These are phyloP conservation scores for Plasmodiophora brassicae DNA, from an alignment of 208 protist species.

Conservation along the genomic window DNA sequence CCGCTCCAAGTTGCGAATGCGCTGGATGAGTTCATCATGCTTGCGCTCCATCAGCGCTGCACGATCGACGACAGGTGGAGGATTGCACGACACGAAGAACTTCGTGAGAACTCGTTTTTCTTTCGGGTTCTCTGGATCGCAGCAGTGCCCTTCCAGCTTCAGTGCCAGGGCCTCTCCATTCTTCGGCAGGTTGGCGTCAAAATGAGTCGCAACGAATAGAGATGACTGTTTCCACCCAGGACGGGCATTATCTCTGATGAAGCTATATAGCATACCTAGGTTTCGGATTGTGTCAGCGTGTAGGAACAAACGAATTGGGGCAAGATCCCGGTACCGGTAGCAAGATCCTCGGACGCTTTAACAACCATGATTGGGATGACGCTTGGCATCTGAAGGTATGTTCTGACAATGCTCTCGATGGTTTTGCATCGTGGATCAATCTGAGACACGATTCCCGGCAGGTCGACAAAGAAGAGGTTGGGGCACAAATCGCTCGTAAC, in stretches of 20 bases:
- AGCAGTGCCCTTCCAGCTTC: neutral
- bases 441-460: neutral
- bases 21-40: neutral
- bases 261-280: neutral
- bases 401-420: neutral
- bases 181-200: neutral
- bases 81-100: neutral
- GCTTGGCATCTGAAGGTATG: neutral
- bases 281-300: neutral
- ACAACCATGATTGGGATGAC: neutral
- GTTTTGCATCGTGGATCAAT: neutral
- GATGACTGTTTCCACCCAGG: neutral
- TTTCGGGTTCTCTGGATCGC: neutral
- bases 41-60: neutral
- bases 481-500: neutral
- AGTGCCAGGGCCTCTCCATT: neutral
- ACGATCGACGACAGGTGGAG: neutral
- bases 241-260: neutral
- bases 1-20: neutral
- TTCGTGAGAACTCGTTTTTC: neutral
- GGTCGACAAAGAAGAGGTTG: neutral
- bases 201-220: neutral
- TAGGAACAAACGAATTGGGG: neutral
- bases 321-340: neutral
- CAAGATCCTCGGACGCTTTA: neutral